Conservation (phyloP, 164 flowering plant species). For the Euptelea pleiosperma region DNA sequence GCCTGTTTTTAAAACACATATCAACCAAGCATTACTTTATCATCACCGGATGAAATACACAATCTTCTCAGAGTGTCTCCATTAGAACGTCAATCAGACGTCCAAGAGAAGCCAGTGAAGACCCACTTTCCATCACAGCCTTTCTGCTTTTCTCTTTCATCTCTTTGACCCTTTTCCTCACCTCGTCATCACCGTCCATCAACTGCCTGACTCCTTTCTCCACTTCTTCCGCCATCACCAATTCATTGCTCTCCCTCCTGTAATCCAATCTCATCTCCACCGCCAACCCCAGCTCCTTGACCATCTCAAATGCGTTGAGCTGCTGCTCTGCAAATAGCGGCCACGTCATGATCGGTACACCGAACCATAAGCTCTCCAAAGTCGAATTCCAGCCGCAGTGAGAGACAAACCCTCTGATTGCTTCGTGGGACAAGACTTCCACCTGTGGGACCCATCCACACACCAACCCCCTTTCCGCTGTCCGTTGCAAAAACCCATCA, state of each 20-base stretch:
- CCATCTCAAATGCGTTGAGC: constrained; percentile 36
- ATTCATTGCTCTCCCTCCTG: background rate
- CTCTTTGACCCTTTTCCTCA: constrained; percentile 5
- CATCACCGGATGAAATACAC: no score
- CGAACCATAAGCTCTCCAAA: constrained; percentile 41
- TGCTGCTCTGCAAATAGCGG: constrained; percentile 40
- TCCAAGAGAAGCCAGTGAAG: background rate
- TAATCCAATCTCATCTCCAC: constrained; percentile 31
- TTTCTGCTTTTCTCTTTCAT: constrained; percentile 8
- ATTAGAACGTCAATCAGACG: constrained; percentile 5
- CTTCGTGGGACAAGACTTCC: constrained; percentile 23
- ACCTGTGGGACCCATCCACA: constrained; percentile 43
- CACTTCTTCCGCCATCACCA: constrained; percentile 21
- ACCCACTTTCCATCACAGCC: constrained; percentile 9
- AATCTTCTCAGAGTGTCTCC: no score
- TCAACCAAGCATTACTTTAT: no score
- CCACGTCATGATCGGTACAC: constrained; percentile 37
- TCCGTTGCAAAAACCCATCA: constrained; percentile 25
- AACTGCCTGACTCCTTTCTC: constrained; percentile 23
- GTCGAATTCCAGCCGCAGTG: constrained; percentile 48
- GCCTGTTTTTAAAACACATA: no score
- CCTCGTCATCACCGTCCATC: constrained; percentile 17
- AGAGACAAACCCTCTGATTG: constrained; percentile 34
- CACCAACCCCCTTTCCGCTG: constrained; percentile 20
- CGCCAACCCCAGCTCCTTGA: constrained; percentile 31